A percentile compares a stretch with the other conserved stretches of the same genome.
Conservation (phyloP, 768 basidiomycete genomes). For the Arthromyces matolae region DNA sequence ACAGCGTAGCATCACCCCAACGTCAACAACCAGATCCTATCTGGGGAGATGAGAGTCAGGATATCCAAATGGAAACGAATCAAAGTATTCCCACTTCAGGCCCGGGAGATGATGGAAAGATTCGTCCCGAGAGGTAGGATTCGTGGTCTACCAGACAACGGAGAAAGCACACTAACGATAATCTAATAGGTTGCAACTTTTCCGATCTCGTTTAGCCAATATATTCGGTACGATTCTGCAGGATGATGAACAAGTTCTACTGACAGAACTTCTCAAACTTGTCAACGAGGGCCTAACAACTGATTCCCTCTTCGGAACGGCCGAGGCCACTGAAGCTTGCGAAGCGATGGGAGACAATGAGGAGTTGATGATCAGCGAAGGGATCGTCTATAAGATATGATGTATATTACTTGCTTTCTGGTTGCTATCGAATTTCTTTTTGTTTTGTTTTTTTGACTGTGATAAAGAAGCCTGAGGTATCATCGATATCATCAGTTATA, state of each 20-base stretch:
- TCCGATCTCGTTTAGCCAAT: slow-evolving; percentile 73
- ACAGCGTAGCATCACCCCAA: slow-evolving; percentile 15
- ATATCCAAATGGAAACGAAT: slow-evolving; percentile 56
- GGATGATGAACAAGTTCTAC: slow-evolving; percentile 73
- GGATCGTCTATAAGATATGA: slow-evolving; percentile 82
- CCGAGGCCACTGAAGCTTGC: slow-evolving; percentile 74
- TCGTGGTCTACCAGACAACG: slow-evolving; percentile 3
- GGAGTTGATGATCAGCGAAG: slow-evolving; percentile 86
- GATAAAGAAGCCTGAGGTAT: too few relatives aligned
- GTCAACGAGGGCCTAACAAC: slow-evolving; percentile 76
- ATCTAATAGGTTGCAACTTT: slow-evolving; percentile 62
- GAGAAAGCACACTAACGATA: slow-evolving; percentile 6
- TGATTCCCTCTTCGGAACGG: slow-evolving; percentile 69
- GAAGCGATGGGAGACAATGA: slow-evolving; percentile 73
- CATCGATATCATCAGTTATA: too few relatives aligned
- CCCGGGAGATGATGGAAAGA: slow-evolving; percentile 37
- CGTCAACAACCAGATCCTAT: slow-evolving; percentile 44
- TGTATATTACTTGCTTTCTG: too few relatives aligned
- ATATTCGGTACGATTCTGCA: slow-evolving; percentile 65
- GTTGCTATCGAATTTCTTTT: not conserved
- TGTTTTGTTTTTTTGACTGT: too few relatives aligned
- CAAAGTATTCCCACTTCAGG: slow-evolving; percentile 33
- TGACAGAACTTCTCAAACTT: slow-evolving; percentile 63
- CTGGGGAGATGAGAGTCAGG: slow-evolving; percentile 67
- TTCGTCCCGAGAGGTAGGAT: slow-evolving; percentile 53